These are phyloP conservation scores for Pistacia atlantica DNA, from an alignment of 345 rosid genomes.

Conservation along the genomic window DNA sequence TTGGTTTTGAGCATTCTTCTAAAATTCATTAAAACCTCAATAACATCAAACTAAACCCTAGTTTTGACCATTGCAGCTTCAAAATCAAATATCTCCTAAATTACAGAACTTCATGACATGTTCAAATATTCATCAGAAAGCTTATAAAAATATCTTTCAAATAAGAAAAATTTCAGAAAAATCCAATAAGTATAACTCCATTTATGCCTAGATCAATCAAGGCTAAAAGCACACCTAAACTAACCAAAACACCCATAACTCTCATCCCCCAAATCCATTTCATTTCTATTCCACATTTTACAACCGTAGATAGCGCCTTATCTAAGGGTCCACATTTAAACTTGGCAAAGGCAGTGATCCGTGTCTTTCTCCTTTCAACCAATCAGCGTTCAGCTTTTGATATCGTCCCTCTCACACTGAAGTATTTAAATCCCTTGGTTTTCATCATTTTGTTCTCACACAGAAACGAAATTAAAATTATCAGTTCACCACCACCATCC, in stretches of 20 bases:
- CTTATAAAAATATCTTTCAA: constrained; percentile 43
- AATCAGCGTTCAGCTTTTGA: constrained; percentile 48
- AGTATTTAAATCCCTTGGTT: constrained; percentile 60
- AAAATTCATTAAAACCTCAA: constrained; percentile 28
- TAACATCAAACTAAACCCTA: constrained; percentile 57
- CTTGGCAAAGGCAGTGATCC: constrained; percentile 45
- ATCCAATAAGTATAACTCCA: constrained; percentile 22
- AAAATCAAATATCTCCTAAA: constrained; percentile 29
- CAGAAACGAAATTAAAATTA: constrained; percentile 1
- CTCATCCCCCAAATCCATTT: constrained; percentile 28
- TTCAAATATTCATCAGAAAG: constrained; percentile 37
- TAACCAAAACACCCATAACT: constrained; percentile 16
- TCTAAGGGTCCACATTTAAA: constrained; percentile 74
- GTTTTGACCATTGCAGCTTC: constrained; percentile 57
- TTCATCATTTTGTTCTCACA: constrained; percentile 10
- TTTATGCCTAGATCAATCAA: constrained; percentile 35
- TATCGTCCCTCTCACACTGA: constrained; percentile 30
- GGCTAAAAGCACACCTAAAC: constrained; percentile 75
- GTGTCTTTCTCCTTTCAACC: constrained; percentile 38
- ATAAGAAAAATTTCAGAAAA: constrained; percentile 20
- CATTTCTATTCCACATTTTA: constrained; percentile 1
- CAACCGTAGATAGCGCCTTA: constrained; percentile 49
- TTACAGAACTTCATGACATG: background rate
- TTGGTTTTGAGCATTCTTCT: constrained; percentile 23
- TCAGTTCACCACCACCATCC: background rate